phyloP scores from a whole-genome alignment of 345 rosid genomes.

The Ricinus communis region DNA sequence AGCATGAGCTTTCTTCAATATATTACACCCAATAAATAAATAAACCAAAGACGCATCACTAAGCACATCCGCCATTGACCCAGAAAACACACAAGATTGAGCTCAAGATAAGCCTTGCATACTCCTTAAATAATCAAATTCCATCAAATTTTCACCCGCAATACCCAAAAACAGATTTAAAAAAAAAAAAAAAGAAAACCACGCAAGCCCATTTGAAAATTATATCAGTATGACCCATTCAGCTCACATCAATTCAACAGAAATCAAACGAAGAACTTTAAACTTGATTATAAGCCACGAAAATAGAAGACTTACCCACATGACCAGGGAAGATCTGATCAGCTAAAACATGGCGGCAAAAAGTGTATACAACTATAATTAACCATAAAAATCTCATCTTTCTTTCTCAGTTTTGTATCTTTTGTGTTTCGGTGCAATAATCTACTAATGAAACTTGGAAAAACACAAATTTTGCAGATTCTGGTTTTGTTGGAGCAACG shows the following conservation, averaged over 20 bases:
- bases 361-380: conserved; percentile 22
- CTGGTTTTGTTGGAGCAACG: conserved; percentile 1
- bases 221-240: not conserved
- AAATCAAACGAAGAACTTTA: not conserved
- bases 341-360: conserved; percentile 38
- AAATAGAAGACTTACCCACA: conserved; percentile 40
- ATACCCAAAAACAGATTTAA: not conserved
- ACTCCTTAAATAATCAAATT: not conserved
- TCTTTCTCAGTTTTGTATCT: not conserved
- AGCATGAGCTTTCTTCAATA: not conserved
- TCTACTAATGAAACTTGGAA: not conserved
- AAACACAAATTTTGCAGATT: not conserved
- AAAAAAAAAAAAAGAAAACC: not conserved
- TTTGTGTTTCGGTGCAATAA: not conserved
- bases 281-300: not conserved
- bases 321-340: conserved; percentile 72
- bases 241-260: not conserved
- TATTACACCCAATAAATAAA: not conserved
- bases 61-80: not conserved
- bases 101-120: not conserved
- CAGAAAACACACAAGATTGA: not conserved
- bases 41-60: not conserved
- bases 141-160: not conserved
- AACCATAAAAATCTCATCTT: conserved; percentile 27
- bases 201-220: not conserved